Conservation (phyloP, 257 asterid genomes). For the Verbena officinalis region DNA sequence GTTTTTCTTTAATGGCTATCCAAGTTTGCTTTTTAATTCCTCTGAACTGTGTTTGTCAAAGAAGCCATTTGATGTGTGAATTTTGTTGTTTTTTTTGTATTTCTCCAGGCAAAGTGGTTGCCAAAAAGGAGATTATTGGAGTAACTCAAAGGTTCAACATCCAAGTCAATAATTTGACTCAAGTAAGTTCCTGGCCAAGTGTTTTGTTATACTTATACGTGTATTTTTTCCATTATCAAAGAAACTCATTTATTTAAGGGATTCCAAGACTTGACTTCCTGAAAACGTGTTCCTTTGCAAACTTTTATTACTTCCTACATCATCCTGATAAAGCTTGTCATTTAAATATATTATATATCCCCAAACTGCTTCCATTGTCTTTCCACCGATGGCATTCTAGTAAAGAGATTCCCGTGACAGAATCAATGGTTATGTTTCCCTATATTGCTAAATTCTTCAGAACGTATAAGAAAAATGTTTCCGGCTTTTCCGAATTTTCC, state of each 20-base stretch:
- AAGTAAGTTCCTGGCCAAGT: slow-evolving; percentile 56
- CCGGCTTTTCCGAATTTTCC: too few relatives aligned
- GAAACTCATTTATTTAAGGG: not conserved
- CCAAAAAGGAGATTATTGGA: slow-evolving; percentile 65
- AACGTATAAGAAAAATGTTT: too few relatives aligned
- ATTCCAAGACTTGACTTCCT: not conserved
- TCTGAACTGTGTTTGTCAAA: slow-evolving; percentile 21
- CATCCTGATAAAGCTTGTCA: slow-evolving; percentile 5
- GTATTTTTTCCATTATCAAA: slow-evolving; percentile 3
- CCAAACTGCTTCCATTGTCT: not conserved
- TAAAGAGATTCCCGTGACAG: not conserved
- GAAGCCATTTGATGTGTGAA: slow-evolving; percentile 1
- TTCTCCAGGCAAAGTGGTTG: slow-evolving; percentile 66
- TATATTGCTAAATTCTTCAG: too few relatives aligned
- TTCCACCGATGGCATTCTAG: slow-evolving; percentile 6
- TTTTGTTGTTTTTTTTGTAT: slow-evolving; percentile 14
- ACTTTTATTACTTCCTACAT: not conserved
- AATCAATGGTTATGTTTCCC: too few relatives aligned
- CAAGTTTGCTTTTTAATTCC: slow-evolving; percentile 12
- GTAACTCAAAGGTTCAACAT: slow-evolving; percentile 77
- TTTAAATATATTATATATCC: slow-evolving; percentile 5
- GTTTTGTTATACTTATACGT: not conserved
- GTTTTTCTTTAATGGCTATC: slow-evolving; percentile 6
- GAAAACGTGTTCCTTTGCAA: not conserved
- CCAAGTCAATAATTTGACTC: slow-evolving; percentile 95